Evolutionary conservation across 1,284 basidiomycete genomes (phyloP), one percentile per base, ranked within the genome.

Genomic region (Paramarasmius palmivorus): DNA sequence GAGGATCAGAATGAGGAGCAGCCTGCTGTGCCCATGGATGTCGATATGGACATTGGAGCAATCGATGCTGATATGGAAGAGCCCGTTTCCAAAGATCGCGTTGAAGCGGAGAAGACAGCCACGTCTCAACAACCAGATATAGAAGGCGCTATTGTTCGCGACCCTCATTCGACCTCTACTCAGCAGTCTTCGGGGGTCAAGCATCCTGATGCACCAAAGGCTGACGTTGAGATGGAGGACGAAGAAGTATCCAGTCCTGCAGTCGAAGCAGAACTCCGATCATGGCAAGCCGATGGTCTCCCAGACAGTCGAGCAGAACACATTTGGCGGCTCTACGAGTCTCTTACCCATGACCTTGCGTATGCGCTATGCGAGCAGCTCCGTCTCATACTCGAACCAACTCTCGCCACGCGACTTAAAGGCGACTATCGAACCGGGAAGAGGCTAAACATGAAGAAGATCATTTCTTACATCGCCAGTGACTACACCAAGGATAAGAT

Each of bases 401-500:
- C 96, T 0, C 79, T 92, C 39, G 95, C 97, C 2, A 98, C 96
- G 9, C 86, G 97, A 23, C 81, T 99, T 39, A 92, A 92, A 70
- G 97, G 97, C 41, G 97, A 99, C 75, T 99, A 97, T 72, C 91
- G 96, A 42, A 98, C 93, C 0, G 97, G 97, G 50, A 99, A 99
- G 74, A 83, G 97, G 22, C 83, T 99, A 44, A 99, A 99, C 73
- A 98, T 99, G 96, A 94, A 96, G 70, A 97, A 97, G 77, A 95
- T 99, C 69, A 95, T 99, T 53, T 88, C 93, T 2, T 99, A 98
- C 77, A 96, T 99, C 61, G 97, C 97, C 8, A 94, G 91, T 69
- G 97, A 99, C 74, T 99, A 95, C 75, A 98, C 95, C 54, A 99
- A 99, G 72, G 97, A 99, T 80, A 97, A 97, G 75, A 99, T 99